Base-by-base conservation (phyloP, 2,329 filamentous ascomycete species). In the Trichophyton simii region DNA sequence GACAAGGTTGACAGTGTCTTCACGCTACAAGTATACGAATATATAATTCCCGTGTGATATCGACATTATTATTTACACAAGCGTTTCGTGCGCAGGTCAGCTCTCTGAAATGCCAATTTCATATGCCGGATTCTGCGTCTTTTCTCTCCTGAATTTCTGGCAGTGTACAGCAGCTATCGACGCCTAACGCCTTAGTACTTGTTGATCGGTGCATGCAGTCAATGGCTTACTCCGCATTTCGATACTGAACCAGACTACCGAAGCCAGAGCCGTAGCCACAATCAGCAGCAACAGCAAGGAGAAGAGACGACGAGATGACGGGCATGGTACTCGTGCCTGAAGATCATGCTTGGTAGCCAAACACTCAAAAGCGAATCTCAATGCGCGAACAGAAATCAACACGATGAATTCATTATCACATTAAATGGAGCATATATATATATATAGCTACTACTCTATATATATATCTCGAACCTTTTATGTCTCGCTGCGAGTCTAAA, bases 211-310 rank as follows among this genome's bases (percentile, higher is more conserved):
- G 31, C 9, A 38, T 13, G 34, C 50, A 44, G 41, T 44, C 41
- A 9, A 48, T 48, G 44, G 44, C 44, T 48, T 48, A 48, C 44
- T 54, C 50, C 50, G 50, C 50, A 54, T 34, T 54, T 54, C 50
- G 28, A 31, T 34, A 34, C 22, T 54, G 13, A 6, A 25, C 18
- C 50, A 44, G 50, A 54, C 50, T 54, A 54, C 50, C 25, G 50
- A 54, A 54, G 50, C 50, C 50, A 54, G 50, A 54, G 50, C 50
- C 50, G 22, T 54, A 54, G 22, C 50, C 50, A 54, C 50, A 13
- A 54, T 7, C 9, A n/a, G 25, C 50, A 31, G 18, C 50, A 34
- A n/a, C 2, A 15, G 22, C 15, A n/a, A 44, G n/a, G n/a, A 44
- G 41, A 44, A 44, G n/a, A 44, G n/a, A 44, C 15, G 13, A 54